Evolutionary conservation across 75 land plant genomes (phyloP), one percentile per base, ranked within the genome.

Genomic region (Pinus albicaulis): DNA sequence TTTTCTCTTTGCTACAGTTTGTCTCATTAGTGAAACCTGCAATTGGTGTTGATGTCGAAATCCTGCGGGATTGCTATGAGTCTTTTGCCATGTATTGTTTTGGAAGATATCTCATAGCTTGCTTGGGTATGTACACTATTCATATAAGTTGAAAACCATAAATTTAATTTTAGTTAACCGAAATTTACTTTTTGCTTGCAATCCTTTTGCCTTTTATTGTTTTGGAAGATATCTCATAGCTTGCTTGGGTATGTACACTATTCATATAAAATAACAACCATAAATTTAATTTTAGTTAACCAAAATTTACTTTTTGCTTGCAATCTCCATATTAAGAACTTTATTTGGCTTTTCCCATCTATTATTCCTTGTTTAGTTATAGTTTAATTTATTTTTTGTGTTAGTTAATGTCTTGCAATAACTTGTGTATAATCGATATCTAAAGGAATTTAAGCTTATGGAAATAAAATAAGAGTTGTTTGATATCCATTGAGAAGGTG

Each of bases 1-100:
- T 41, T 41, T 2, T 38, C 10, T 77, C 19, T 52, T 72, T 57
- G 62, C 69, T 82, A 65, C 80, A 94, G 98, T 92, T 89, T 76
- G 79, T 90, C 23, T 94, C 99, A 17, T 74, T 96, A 78, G 78
- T 87, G 79, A 76, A 89, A 59, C 90, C 92, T 76, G 78, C 86
- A 55, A 78, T 86, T 53, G 82, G 90, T 71, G 89, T 95, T 59
- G 82, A 87, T 71, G 80, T 81, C 85, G 93, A 60, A 76, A 95
- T 95, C 73, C 82, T 95, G 44, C 91, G 99, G 55, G 94, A 96
- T 72, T 92, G 98, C 83, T 96, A 96, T 82, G 99, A 94, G 79
- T 82, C 99, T 20, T 96, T 94, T 85, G 99, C 99, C 8, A 90
- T 96, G 86, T 96, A 96, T 78, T 95, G 92, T 77, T 95, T 95